Evolutionary conservation across 2,329 filamentous ascomycete genomes (phyloP), one percentile per base, ranked within the genome.

Genomic region (Cladobotryum protrusum): DNA sequence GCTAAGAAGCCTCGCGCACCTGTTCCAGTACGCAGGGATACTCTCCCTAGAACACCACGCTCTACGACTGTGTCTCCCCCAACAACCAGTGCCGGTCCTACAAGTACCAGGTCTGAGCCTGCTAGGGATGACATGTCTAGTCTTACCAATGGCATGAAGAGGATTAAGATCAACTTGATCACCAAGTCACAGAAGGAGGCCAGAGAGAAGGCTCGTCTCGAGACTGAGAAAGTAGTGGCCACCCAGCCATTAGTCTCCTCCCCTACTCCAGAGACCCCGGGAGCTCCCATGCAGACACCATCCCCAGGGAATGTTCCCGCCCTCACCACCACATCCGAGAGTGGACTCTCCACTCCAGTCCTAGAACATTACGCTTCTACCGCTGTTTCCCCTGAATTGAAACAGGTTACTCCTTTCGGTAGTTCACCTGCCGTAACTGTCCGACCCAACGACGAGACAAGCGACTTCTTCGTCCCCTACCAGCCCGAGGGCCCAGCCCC

Each of bases 1-100:
- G 70, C 78, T 4, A 86, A 80, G 60, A 89, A 86, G 66, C 73
- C 76, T 2, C 77, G 84, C 46, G 72, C 71, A n/a, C 60, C 72
- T 2, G 62, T 67, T 1, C 63, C 72, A 12, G 60, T 71, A 9
- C 76, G 72, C 29, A 73, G 72, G 53, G 73, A 77, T n/a, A 50
- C 64, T 3, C 58, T 52, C 2, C 56, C 58, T 8, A 66, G 59
- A 41, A 59, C 63, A 4, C 58, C 71, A 6, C 63, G 55, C 1
- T 56, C 65, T 17, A 74, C 68, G 58, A 76, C 72, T 53, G 46
- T 66, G 3, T 59, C 61, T 14, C 49, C 59, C 13, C 52, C 58
- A n/a, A 33, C 24, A 17, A 9, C 33, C 34, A 24, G 32, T 44
- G 20, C 37, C 17, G 15, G 37, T 32, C 17, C 55, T 29, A 55